These are phyloP conservation scores for Aurifilum marmelostoma DNA, from an alignment of 2,329 filamentous ascomycete species.

Conservation along the genomic window DNA sequence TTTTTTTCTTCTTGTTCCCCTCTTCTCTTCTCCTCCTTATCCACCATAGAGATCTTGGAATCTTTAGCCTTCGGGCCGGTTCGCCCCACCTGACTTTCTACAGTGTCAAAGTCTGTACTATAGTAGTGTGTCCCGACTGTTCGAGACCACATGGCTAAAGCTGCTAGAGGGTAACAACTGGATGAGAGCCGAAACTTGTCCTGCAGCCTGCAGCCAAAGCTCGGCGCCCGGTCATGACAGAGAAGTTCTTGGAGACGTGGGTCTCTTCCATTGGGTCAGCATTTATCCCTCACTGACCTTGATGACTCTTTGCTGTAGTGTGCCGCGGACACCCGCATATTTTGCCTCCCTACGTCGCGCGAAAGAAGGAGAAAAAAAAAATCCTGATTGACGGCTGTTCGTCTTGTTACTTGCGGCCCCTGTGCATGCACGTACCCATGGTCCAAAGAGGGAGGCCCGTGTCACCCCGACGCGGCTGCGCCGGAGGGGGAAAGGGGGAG, in stretches of 20 bases:
- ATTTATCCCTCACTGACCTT: background rate
- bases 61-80: background rate
- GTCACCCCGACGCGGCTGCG: slow-evolving; percentile 2
- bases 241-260: background rate
- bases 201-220: background rate
- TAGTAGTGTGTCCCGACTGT: background rate
- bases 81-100: background rate
- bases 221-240: no score
- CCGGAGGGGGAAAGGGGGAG: background rate
- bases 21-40: background rate
- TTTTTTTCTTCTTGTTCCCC: background rate
- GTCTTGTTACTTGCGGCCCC: no score
- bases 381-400: background rate
- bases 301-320: background rate
- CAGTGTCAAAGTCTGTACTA: background rate
- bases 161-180: background rate
- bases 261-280: background rate
- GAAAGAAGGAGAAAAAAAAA: no score
- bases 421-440: background rate
- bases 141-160: background rate
- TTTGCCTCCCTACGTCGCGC: background rate
- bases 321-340: background rate
- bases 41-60: background rate
- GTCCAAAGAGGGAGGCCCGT: background rate
- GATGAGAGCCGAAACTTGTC: background rate